Percentiles rank a stretch among this genome's conserved stretches.
These are phyloP conservation scores for Rhynchospora breviuscula DNA, from an alignment of 176 grass and related monocot species.

Conservation along the genomic window DNA sequence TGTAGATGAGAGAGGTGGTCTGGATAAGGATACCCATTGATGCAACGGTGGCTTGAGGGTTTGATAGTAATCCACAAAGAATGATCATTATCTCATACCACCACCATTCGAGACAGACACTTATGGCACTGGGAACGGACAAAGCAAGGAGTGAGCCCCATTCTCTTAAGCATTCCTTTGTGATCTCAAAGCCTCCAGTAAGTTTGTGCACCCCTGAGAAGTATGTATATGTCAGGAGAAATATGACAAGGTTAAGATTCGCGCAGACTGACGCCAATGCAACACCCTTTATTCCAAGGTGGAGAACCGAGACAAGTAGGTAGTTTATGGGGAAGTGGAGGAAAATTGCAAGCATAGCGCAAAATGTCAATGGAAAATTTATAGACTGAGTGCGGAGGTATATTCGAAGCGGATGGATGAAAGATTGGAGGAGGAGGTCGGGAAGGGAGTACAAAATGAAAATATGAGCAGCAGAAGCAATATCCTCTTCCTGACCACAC, in stretches of 20 bases:
- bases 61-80: neutral
- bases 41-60: neutral
- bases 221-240: conserved; percentile 54
- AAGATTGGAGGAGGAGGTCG: conserved; percentile 73
- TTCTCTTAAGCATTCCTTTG: conserved; percentile 39
- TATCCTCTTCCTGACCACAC: conserved; percentile 55
- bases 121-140: conserved; percentile 47
- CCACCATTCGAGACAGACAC: conserved; percentile 34
- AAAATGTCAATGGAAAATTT: conserved; percentile 62
- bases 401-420: conserved; percentile 82
- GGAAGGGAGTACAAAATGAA: conserved; percentile 73
- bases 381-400: conserved; percentile 67
- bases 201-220: conserved; percentile 45
- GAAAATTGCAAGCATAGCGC: conserved; percentile 46
- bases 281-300: conserved; percentile 57
- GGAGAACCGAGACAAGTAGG: conserved; percentile 48
- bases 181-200: conserved; percentile 54
- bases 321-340: conserved; percentile 75
- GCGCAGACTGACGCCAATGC: conserved; percentile 55
- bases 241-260: conserved; percentile 77
- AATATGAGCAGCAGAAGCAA: conserved; percentile 46
- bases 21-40: conserved; percentile 21
- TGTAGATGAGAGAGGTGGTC: conserved; percentile 18
- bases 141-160: conserved; percentile 47
- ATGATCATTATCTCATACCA: conserved; percentile 37